Evolutionary conservation across 2,329 filamentous ascomycete genomes (phyloP), one percentile per base, ranked within the genome.

Genomic region (Xylaria sp.): DNA sequence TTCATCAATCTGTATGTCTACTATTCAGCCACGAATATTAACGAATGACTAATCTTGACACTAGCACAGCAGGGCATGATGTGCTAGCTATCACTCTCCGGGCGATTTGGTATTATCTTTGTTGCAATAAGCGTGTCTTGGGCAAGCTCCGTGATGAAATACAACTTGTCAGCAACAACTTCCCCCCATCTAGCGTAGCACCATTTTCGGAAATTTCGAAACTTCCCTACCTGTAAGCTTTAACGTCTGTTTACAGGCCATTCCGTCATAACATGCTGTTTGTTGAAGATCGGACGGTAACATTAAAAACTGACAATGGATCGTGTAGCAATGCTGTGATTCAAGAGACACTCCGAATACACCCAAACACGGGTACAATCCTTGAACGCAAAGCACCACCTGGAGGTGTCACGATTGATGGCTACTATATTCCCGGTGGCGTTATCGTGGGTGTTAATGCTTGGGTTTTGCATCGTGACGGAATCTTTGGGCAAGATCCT

Each of bases 1-100:
- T 66, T 56, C 32, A 66, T 66, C 3, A 61, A 66, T 32, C 34
- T 66, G 63, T 55, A 48, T 10, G 52, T 46, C 28, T 55, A 12
- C n/a, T 46, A 12, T 1, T 36, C 8, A 13, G 12, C 32, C 46
- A n/a, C 15, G 10, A 28, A 43, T 15, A 43, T 28, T 28, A 43
- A 28, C 23, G 28, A 30, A 48, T 57, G 23, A 64, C 61, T 39
- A 1, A 32, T 48, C n/a, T 25, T 23, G 2, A 6, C 32, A 23
- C 53, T 41, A 65, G 62, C 5, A 65, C 32, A 6, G 62, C 62
- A 18, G 62, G 62, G 0, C 28, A 65, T 28, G 53, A 65, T 53
- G 62, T 65, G 10, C 53, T 65, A 10, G 62, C 62, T 10, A 30
- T 65, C 30, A 65, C 62, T 5, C 32, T 65, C 3, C 5, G 62